Evolutionary conservation across 495 filamentous ascomycete species (phyloP).

Genomic region (Trichoderma gamsii): DNA sequence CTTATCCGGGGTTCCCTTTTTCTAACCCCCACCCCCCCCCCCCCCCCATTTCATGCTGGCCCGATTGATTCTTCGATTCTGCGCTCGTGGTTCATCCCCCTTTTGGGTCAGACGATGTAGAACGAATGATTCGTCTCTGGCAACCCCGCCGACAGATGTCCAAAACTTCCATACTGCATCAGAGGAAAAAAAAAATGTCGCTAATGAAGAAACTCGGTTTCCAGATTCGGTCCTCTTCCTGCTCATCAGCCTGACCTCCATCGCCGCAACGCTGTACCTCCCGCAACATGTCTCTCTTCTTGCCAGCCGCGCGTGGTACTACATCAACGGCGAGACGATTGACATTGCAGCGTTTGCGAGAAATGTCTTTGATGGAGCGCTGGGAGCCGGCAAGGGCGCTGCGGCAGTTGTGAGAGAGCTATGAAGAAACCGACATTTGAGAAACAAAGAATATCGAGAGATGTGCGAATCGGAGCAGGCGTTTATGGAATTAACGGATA

Average conservation of each 20-base stretch:
- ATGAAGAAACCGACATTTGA: conserved; percentile 14
- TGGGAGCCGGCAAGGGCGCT: conserved; percentile 28
- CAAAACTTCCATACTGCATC: not conserved
- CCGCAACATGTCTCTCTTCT: conserved; percentile 80
- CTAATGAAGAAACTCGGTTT: not conserved
- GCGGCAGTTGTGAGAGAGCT: conserved; percentile 34
- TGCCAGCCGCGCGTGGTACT: conserved; percentile 82
- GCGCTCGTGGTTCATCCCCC: not conserved
- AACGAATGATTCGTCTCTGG: not conserved
- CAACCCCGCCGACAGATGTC: not conserved
- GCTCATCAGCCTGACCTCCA: conserved; percentile 74
- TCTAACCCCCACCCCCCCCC: too few relatives aligned
- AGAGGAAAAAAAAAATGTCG: not conserved
- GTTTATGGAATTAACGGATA: conserved; percentile 1
- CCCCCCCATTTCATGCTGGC: not conserved
- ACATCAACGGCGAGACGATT: conserved; percentile 67
- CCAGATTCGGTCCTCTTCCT: conserved; percentile 87
- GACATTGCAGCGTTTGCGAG: conserved; percentile 32
- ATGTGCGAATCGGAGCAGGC: not conserved
- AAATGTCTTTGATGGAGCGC: conserved; percentile 22
- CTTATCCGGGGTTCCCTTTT: too few relatives aligned
- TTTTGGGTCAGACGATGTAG: not conserved
- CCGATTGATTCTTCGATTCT: not conserved
- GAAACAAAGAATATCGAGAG: not conserved
- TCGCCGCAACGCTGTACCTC: conserved; percentile 83